These are phyloP conservation scores for Hericium erinaceus DNA, from an alignment of 768 basidiomycete species.

Conservation along the genomic window DNA sequence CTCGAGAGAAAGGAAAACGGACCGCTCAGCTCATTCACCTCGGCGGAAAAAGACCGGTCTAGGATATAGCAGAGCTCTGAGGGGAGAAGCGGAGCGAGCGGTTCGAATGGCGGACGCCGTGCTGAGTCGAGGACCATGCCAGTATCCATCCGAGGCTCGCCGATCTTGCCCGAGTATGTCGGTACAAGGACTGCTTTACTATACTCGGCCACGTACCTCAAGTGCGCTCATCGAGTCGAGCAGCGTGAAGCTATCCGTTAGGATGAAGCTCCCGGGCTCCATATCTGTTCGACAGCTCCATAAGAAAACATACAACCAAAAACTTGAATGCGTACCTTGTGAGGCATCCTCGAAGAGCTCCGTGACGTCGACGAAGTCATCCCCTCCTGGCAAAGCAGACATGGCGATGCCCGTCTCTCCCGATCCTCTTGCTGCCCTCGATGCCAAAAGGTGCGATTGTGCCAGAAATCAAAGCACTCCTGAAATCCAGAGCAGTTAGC, in stretches of 20 bases:
- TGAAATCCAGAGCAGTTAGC: neutral
- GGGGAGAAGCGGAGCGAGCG: conserved; percentile 51
- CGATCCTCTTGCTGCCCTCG: no score
- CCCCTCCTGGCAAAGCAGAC: conserved; percentile 39
- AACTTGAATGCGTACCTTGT: conserved; percentile 34
- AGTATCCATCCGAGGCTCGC: conserved; percentile 84
- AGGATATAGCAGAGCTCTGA: conserved; percentile 86
- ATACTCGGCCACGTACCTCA: conserved; percentile 43
- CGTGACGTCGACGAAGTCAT: conserved; percentile 57
- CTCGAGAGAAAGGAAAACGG: conserved; percentile 4
- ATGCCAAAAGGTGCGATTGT: neutral
- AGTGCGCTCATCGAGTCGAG: conserved; percentile 93
- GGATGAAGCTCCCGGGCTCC: conserved; percentile 49
- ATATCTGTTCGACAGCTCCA: conserved; percentile 36
- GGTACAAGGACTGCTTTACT: conserved; percentile 7
- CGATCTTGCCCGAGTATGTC: conserved; percentile 46
- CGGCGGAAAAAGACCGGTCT: conserved; percentile 67
- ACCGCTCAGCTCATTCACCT: conserved; percentile 39
- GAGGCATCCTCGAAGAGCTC: conserved; percentile 50
- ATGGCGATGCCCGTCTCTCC: no score
- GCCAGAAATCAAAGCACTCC: neutral
- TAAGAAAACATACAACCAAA: neutral
- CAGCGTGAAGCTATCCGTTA: conserved; percentile 62
- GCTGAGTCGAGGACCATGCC: conserved; percentile 46
- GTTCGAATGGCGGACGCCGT: conserved; percentile 46